Percentiles rank a stretch among this genome's conserved stretches.
These are phyloP conservation scores for Piper longum DNA, from an alignment of 164 flowering plant species.

Conservation along the genomic window DNA sequence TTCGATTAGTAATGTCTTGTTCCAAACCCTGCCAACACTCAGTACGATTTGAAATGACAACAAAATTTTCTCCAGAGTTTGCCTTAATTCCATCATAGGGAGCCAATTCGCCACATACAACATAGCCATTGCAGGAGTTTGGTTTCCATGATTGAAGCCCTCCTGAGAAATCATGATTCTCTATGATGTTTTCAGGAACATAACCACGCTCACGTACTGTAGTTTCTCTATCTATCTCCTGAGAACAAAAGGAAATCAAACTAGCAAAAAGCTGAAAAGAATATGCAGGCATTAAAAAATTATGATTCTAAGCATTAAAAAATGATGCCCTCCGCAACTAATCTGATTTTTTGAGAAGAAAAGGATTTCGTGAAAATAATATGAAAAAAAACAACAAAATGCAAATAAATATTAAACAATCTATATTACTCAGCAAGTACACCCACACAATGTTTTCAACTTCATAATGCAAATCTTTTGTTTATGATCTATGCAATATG, in stretches of 20 bases:
- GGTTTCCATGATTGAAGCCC: conserved; percentile 66
- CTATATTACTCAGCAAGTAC: too few species aligned
- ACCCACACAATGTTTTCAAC: too few species aligned
- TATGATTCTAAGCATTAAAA: too few species aligned
- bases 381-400: too few species aligned
- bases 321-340: too few species aligned
- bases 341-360: too few species aligned
- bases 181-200: conserved; percentile 30
- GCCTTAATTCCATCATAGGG: conserved; percentile 19
- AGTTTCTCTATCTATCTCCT: not conserved
- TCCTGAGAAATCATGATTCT: conserved; percentile 61
- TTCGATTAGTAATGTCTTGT: conserved; percentile 65
- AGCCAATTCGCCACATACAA: conserved; percentile 34
- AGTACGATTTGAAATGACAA: conserved; percentile 49
- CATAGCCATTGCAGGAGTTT: conserved; percentile 52
- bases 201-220: not conserved
- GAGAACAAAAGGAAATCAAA: not conserved
- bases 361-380: too few species aligned
- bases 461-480: too few species aligned
- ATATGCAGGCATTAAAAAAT: too few species aligned
- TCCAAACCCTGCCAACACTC: conserved; percentile 84
- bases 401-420: too few species aligned
- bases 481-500: too few species aligned
- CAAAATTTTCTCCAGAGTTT: conserved; percentile 31
- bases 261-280: too few species aligned